phyloP scores from a whole-genome alignment of 2,329 filamentous ascomycete species.

The Hawksworthiomyces lignivorus region DNA sequence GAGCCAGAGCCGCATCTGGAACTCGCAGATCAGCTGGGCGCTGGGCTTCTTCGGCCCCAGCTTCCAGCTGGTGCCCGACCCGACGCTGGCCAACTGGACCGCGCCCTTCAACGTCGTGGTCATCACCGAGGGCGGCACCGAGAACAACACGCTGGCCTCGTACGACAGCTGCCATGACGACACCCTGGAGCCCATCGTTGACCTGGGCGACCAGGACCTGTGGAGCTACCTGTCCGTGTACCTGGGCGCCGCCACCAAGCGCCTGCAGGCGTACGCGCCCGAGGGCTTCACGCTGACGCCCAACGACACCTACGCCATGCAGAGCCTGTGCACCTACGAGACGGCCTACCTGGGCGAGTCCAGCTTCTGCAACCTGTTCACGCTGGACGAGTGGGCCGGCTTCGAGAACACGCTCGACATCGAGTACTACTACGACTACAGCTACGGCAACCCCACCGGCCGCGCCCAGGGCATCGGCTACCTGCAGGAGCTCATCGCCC shows the following conservation, averaged over 20 bases:
- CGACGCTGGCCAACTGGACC: constrained; percentile 30
- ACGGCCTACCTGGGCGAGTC: constrained; percentile 39
- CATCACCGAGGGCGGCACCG: constrained; percentile 40
- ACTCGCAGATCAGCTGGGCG: constrained; percentile 46
- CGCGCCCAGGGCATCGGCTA: constrained; percentile 47
- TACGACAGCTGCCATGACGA: constrained; percentile 42
- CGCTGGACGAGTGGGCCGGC: constrained; percentile 51
- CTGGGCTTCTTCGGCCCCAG: constrained; percentile 45
- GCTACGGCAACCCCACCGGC: constrained; percentile 39
- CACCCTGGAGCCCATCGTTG: constrained; percentile 22
- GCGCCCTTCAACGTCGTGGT: constrained; percentile 39
- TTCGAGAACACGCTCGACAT: constrained; percentile 47
- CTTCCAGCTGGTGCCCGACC: constrained; percentile 29
- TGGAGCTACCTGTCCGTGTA: constrained; percentile 39
- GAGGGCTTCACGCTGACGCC: constrained; percentile 38
- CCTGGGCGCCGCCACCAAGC: constrained; percentile 33
- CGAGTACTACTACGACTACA: constrained; percentile 40
- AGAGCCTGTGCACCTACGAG: constrained; percentile 49
- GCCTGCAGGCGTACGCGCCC: constrained; percentile 39
- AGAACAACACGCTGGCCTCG: constrained; percentile 45
- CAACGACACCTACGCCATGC: constrained; percentile 43
- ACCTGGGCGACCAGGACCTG: constrained; percentile 32
- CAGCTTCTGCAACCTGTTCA: constrained; percentile 46
- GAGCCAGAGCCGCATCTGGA: constrained; percentile 44
- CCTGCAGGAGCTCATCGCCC: constrained; percentile 42